phyloP scores from a whole-genome alignment of 192 early-diverging fungal species.

The Podila horticola region DNA sequence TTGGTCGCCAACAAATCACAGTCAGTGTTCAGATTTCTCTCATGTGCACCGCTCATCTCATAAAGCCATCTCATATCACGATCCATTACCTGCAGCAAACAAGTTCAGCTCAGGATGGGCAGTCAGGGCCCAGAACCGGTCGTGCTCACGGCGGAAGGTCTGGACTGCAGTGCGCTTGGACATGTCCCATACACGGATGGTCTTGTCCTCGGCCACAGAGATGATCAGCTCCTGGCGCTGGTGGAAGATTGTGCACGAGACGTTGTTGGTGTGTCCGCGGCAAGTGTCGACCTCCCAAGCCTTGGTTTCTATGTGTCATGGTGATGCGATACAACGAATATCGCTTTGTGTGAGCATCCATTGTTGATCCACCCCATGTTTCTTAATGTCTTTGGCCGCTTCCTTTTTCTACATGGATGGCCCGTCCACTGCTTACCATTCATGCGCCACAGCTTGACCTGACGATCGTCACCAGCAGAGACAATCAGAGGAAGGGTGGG shows the following conservation, averaged over 20 bases:
- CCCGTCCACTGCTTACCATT: slow-evolving; percentile 69
- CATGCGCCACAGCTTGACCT: slow-evolving; percentile 99
- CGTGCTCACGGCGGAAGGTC: slow-evolving; percentile 97
- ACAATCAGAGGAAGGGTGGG: slow-evolving; percentile 96
- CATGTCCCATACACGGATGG: slow-evolving; percentile 99
- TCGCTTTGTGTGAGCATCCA: background rate
- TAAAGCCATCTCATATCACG: background rate
- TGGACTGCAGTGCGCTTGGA: slow-evolving; percentile 92
- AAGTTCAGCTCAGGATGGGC: slow-evolving; percentile 98
- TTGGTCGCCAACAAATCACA: background rate
- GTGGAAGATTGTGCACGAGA: slow-evolving; percentile 94
- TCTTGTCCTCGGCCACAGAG: slow-evolving; percentile 95
- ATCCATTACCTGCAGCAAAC: slow-evolving; percentile 88
- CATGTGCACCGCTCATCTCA: background rate
- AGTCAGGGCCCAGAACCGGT: slow-evolving; percentile 92
- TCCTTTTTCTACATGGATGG: too few relatives aligned
- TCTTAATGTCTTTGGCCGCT: too few relatives aligned
- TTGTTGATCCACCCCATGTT: background rate
- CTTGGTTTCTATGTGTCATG: slow-evolving; percentile 76
- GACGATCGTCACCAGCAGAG: slow-evolving; percentile 96
- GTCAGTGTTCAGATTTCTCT: too few relatives aligned
- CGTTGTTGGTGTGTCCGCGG: slow-evolving; percentile 98
- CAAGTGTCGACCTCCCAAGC: slow-evolving; percentile 99
- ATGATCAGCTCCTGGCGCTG: slow-evolving; percentile 96
- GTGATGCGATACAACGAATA: background rate